A percentile compares a stretch with the other conserved stretches of the same genome.
phyloP scores from a whole-genome alignment of 768 basidiomycete species.

The Boletus reticuloceps region DNA sequence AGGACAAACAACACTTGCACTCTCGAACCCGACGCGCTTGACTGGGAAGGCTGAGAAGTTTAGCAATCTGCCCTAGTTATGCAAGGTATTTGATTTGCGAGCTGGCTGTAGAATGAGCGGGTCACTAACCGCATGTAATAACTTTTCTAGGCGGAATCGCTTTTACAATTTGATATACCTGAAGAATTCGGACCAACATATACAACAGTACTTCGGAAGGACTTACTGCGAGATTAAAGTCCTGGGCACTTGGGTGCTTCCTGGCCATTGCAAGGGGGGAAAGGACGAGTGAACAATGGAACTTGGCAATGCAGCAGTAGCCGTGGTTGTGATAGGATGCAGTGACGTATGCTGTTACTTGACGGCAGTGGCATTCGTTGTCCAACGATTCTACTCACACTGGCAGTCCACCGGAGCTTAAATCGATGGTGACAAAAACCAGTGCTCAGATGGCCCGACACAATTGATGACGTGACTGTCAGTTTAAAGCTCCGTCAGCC shows the following conservation, averaged over 20 bases:
- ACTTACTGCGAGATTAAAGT: conserved; percentile 17
- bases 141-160: conserved; percentile 61
- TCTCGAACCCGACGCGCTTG: conserved; percentile 77
- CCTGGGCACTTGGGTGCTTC: not conserved
- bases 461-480: too few relatives aligned
- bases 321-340: too few relatives aligned
- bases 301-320: too few relatives aligned
- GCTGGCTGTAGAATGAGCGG: not conserved
- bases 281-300: too few relatives aligned
- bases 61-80: conserved; percentile 57
- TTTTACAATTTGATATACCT: conserved; percentile 70
- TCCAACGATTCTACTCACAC: too few relatives aligned
- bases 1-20: conserved; percentile 40
- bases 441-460: too few relatives aligned
- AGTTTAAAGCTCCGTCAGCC: too few relatives aligned
- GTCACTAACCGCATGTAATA: conserved; percentile 55
- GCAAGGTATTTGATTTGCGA: not conserved
- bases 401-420: too few relatives aligned
- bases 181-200: not conserved
- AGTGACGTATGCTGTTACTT: too few relatives aligned
- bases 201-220: too few relatives aligned
- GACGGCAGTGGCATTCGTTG: too few relatives aligned
- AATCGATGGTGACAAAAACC: too few relatives aligned
- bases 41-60: conserved; percentile 68
- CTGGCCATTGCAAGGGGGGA: not conserved